phyloP scores from a whole-genome alignment of 2,329 filamentous ascomycete species.

The Stemphylium vesicarium region DNA sequence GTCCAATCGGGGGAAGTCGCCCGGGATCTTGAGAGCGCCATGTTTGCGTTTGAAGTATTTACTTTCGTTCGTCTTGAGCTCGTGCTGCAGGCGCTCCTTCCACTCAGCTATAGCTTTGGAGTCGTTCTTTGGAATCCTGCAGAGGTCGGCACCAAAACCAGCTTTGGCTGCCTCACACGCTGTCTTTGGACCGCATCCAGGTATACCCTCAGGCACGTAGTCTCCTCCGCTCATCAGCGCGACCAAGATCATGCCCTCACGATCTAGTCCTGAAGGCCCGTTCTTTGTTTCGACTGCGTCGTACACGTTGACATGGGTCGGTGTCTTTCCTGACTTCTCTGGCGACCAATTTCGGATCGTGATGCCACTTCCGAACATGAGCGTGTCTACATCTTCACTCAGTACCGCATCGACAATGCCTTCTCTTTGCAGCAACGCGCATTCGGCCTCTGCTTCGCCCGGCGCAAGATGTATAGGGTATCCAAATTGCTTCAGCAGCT shows the following conservation, averaged over 20 bases:
- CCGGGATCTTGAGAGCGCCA: constrained; percentile 75
- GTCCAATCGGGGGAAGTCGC: constrained; percentile 78
- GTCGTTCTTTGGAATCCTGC: constrained; percentile 67
- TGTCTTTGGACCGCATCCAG: constrained; percentile 84
- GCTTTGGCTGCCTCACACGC: constrained; percentile 90
- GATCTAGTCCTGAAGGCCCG: constrained; percentile 69
- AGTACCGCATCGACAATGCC: constrained; percentile 81
- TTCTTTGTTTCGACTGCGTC: constrained; percentile 65
- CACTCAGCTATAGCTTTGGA: constrained; percentile 67
- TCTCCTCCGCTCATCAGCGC: constrained; percentile 96
- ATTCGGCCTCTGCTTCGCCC: constrained; percentile 95
- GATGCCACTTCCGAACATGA: constrained; percentile 91
- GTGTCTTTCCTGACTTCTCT: constrained; percentile 70
- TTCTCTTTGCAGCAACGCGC: constrained; percentile 79
- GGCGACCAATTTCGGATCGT: constrained; percentile 85
- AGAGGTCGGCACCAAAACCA: constrained; percentile 81
- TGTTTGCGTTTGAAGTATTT: constrained; percentile 80
- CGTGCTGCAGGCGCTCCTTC: constrained; percentile 74
- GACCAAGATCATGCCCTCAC: constrained; percentile 90
- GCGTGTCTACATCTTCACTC: constrained; percentile 94
- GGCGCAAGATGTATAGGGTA: constrained; percentile 86
- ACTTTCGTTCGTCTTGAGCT: constrained; percentile 83
- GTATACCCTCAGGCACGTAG: constrained; percentile 86
- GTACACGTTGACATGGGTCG: constrained; percentile 88
- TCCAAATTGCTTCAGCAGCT: constrained; percentile 82